Evolutionary conservation across 768 basidiomycete species (phyloP).

Genomic region (Pisolithus tinctorius): DNA sequence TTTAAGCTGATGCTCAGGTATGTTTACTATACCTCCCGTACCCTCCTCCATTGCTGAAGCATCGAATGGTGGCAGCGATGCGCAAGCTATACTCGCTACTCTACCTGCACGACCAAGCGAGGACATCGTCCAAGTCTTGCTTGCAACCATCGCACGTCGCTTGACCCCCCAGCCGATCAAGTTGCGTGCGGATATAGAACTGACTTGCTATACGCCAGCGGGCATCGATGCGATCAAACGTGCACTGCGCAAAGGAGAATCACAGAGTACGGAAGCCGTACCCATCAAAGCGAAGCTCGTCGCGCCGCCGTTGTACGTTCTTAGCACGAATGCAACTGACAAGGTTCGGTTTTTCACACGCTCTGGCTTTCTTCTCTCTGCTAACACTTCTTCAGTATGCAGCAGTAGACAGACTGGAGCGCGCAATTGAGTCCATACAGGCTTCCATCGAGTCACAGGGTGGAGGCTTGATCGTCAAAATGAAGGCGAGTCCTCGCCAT

Average conservation of each 20-base stretch:
- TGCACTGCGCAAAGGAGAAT: slow-evolving; percentile 85
- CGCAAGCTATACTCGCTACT: slow-evolving; percentile 74
- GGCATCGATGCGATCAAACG: slow-evolving; percentile 97
- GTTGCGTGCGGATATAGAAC: slow-evolving; percentile 93
- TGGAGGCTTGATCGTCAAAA: slow-evolving; percentile 86
- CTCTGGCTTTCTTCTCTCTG: background rate
- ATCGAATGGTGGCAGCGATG: slow-evolving; percentile 38
- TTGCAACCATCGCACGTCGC: slow-evolving; percentile 83
- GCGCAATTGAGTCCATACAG: slow-evolving; percentile 89
- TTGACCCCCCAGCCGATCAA: slow-evolving; percentile 98
- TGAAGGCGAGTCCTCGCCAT: slow-evolving; percentile 59
- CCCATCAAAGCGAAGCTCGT: slow-evolving; percentile 97
- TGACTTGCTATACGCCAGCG: slow-evolving; percentile 92
- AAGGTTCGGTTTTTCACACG: slow-evolving; percentile 50
- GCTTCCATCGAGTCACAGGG: slow-evolving; percentile 76
- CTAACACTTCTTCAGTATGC: slow-evolving; percentile 45
- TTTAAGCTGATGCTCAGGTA: slow-evolving; percentile 96
- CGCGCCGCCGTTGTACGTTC: slow-evolving; percentile 92
- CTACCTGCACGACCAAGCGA: slow-evolving; percentile 52
- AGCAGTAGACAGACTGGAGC: slow-evolving; percentile 88
- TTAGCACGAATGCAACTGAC: slow-evolving; percentile 95
- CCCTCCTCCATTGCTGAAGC: background rate
- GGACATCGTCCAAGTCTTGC: slow-evolving; percentile 57
- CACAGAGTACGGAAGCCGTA: slow-evolving; percentile 78
- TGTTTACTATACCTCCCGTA: slow-evolving; percentile 20